Percentiles rank a stretch among this genome's conserved stretches.
Evolutionary conservation across 2,329 filamentous ascomycete species (phyloP).

Genomic region (Onygenales sp.): DNA sequence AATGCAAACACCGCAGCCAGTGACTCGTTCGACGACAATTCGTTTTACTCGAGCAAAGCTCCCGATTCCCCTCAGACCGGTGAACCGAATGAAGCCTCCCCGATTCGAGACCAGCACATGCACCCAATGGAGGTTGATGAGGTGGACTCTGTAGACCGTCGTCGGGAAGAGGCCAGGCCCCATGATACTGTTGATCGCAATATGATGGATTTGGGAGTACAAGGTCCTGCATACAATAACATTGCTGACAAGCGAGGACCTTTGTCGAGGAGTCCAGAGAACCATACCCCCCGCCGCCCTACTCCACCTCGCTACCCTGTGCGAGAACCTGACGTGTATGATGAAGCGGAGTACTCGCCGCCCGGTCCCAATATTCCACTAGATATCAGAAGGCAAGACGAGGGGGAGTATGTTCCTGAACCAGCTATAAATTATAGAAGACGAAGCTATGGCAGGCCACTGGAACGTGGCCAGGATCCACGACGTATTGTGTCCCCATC

Average conservation of each 20-base stretch:
- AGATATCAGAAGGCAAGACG: slow-evolving; percentile 19
- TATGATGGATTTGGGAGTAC: slow-evolving; percentile 29
- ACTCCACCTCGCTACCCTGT: slow-evolving; percentile 14
- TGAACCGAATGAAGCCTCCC: slow-evolving; percentile 22
- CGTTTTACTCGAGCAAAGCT: slow-evolving; percentile 86
- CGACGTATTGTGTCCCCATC: slow-evolving; percentile 28
- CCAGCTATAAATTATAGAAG: slow-evolving; percentile 25
- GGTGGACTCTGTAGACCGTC: slow-evolving; percentile 23
- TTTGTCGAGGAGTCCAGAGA: slow-evolving; percentile 21
- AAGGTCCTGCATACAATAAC: slow-evolving; percentile 24
- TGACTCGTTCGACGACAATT: slow-evolving; percentile 87
- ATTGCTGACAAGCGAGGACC: slow-evolving; percentile 26
- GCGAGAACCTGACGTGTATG: slow-evolving; percentile 25
- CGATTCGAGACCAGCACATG: slow-evolving; percentile 14
- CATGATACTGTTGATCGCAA: slow-evolving; percentile 28
- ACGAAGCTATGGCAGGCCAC: slow-evolving; percentile 31
- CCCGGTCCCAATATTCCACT: slow-evolving; percentile 31
- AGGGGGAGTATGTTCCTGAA: slow-evolving; percentile 15
- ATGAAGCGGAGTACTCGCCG: slow-evolving; percentile 41
- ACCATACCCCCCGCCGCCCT: slow-evolving; percentile 12
- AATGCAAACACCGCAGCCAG: slow-evolving; percentile 55
- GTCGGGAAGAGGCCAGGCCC: slow-evolving; percentile 27
- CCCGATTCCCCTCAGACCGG: slow-evolving; percentile 60
- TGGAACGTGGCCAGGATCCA: slow-evolving; percentile 32
- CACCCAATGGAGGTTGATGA: slow-evolving; percentile 23